Base-by-base conservation (phyloP, 192 early-diverging fungal genomes). In the Martensiomyces pterosporus region DNA sequence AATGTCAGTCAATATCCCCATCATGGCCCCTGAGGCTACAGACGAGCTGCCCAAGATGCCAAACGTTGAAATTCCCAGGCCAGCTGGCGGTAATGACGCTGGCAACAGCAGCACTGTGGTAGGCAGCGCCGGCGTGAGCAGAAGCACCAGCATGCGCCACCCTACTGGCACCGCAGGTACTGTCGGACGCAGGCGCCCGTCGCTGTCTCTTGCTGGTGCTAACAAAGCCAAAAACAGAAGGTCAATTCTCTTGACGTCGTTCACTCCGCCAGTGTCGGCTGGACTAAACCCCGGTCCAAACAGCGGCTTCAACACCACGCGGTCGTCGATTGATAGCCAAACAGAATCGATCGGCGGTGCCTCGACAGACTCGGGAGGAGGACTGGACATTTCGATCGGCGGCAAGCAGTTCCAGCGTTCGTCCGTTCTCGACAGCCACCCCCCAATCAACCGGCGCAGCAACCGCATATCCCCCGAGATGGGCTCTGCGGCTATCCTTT, bases 181-280 rank as follows among this genome's bases (percentile, higher is more conserved):
- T 26, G 33, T 23, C 10, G 61, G 52, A 36, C 69, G 69, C 53
- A 26, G 67, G 52, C 67, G 67, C 7, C 57, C 57, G 40, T 57
- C 69, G 5, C 24, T 59, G 0, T 56, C 57, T 2, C 19, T 37
- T 1, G 25, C 62, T n/a, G 45, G 18, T 4, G 42, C 37, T 4
- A 37, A 24, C 22, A 67, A 60, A 25, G 51, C 49, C 50, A 25
- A 33, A 2, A 73, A 73, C 46, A 47, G 69, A 4, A 57, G 69
- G 19, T 73, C 69, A 1, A 73, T 73, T 4, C 57, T 73, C 62
- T 58, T 73, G 17, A 73, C 69, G 9, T 73, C 69, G 12, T 73
- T 73, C 49, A 61, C 64, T 7, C 69, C 69, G 15, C 69, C 69
- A 0, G 69, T 73, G 6, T 32, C 29, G 5, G 29, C 29, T 12